Evolutionary conservation across 768 basidiomycete species (phyloP).

Genomic region (Hirschioporus abietinus): DNA sequence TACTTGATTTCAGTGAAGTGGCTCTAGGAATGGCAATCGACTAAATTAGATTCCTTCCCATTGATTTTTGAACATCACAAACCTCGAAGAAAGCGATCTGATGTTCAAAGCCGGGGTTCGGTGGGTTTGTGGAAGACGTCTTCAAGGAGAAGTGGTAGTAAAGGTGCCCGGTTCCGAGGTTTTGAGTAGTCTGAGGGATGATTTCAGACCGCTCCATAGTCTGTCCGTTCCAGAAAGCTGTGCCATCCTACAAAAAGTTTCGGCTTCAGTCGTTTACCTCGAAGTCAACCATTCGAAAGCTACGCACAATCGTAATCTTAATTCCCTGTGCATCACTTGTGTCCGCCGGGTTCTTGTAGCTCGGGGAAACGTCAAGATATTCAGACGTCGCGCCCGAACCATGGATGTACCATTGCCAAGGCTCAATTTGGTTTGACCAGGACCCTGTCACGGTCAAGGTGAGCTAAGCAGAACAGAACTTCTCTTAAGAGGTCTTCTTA

Average conservation of each 20-base stretch:
- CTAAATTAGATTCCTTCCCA: background rate
- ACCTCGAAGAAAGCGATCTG: constrained; percentile 18
- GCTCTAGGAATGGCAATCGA: constrained; percentile 7
- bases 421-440: constrained; percentile 19
- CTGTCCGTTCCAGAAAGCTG: constrained; percentile 24
- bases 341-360: constrained; percentile 22
- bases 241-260: constrained; percentile 9
- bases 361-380: constrained; percentile 17
- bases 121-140: constrained; percentile 18
- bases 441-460: constrained; percentile 15
- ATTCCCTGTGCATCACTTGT: constrained; percentile 20
- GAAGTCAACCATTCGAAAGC: background rate
- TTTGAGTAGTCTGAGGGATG: constrained; percentile 27
- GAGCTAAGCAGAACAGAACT: background rate
- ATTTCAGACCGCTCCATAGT: constrained; percentile 28
- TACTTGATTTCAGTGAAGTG: constrained; percentile 16
- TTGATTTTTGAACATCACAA: constrained; percentile 1
- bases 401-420: constrained; percentile 23
- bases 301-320: constrained; percentile 20
- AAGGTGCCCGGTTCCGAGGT: constrained; percentile 36
- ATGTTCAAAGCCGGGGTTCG: constrained; percentile 19
- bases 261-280: background rate
- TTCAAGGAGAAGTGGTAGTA: constrained; percentile 24
- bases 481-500: background rate
- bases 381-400: constrained; percentile 17